A percentile compares a stretch with the other conserved stretches of the same genome.
Evolutionary conservation across 108 stramenopile species (phyloP).

Genomic region (Heterococcus sp.): DNA sequence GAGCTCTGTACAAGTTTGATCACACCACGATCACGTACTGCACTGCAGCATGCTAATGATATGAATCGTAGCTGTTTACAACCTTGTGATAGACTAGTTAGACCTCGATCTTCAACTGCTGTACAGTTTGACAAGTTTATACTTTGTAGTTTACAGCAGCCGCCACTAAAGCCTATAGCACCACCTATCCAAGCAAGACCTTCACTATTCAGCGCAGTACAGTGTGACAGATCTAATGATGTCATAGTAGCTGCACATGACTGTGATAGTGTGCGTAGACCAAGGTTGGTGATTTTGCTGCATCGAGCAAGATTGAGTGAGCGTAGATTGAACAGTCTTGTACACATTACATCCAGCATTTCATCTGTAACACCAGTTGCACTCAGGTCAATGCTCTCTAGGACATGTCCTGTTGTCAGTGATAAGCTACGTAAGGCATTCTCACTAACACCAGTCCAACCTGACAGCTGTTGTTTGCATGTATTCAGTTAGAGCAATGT

Average conservation of each 20-base stretch:
- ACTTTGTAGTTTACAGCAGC: constrained; percentile 24
- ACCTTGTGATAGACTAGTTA: constrained; percentile 6
- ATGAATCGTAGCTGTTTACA: constrained; percentile 26
- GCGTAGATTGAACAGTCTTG: constrained; percentile 27
- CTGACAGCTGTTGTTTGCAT: constrained; percentile 19
- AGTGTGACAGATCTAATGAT: constrained; percentile 27
- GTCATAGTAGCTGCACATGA: constrained; percentile 26
- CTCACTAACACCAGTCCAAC: constrained; percentile 14
- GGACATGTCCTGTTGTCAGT: constrained; percentile 6
- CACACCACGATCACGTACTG: constrained; percentile 4
- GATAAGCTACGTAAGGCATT: constrained; percentile 10
- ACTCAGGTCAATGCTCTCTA: constrained; percentile 29
- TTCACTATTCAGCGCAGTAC: too few species aligned
- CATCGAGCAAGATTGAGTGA: constrained; percentile 26
- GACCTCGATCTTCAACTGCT: constrained; percentile 5
- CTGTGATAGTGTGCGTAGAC: constrained; percentile 24
- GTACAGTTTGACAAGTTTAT: constrained; percentile 29
- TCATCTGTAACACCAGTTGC: constrained; percentile 16
- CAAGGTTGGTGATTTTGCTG: constrained; percentile 18
- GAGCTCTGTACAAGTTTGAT: constrained; percentile 6
- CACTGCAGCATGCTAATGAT: constrained; percentile 14
- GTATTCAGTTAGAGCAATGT: too few species aligned
- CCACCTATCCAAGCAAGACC: constrained; percentile 34
- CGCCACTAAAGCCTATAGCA: constrained; percentile 30
- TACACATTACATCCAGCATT: constrained; percentile 18